Evolutionary conservation across 352 stramenopile genomes (phyloP).

Genomic region (Phytopythium vexans): DNA sequence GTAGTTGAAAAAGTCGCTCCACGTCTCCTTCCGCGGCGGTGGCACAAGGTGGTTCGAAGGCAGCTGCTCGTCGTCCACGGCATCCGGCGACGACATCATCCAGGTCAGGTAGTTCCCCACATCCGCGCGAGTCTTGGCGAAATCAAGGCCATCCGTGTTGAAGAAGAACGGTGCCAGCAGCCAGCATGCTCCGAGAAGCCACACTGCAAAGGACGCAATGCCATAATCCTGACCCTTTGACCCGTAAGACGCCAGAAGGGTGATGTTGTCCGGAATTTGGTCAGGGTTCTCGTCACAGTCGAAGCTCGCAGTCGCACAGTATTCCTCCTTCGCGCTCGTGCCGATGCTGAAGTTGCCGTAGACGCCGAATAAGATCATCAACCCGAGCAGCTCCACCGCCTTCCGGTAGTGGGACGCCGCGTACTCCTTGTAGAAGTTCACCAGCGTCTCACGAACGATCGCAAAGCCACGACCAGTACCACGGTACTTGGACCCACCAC

Average conservation of each 20-base stretch:
- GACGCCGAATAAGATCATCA: constrained; percentile 82
- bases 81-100: constrained; percentile 66
- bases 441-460: constrained; percentile 81
- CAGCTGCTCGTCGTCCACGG: constrained; percentile 39
- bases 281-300: constrained; percentile 50
- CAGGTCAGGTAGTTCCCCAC: constrained; percentile 78
- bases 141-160: constrained; percentile 86
- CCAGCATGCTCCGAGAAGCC: constrained; percentile 78
- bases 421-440: constrained; percentile 88
- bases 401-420: constrained; percentile 81
- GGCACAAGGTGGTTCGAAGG: constrained; percentile 25
- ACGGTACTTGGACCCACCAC: constrained; percentile 82
- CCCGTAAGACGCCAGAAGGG: constrained; percentile 70
- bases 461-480: constrained; percentile 81
- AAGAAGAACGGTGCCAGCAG: constrained; percentile 84
- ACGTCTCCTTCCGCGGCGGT: constrained; percentile 42
- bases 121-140: constrained; percentile 81
- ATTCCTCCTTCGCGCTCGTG: constrained; percentile 43
- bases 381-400: constrained; percentile 68
- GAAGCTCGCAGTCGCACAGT: constrained; percentile 47
- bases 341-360: constrained; percentile 82
- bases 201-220: constrained; percentile 86
- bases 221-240: constrained; percentile 86
- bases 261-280: constrained; percentile 65
- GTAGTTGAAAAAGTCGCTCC: constrained; percentile 78